Conservation (phyloP, 192 early-diverging fungal species). For the Nowakowskiella sp. region DNA sequence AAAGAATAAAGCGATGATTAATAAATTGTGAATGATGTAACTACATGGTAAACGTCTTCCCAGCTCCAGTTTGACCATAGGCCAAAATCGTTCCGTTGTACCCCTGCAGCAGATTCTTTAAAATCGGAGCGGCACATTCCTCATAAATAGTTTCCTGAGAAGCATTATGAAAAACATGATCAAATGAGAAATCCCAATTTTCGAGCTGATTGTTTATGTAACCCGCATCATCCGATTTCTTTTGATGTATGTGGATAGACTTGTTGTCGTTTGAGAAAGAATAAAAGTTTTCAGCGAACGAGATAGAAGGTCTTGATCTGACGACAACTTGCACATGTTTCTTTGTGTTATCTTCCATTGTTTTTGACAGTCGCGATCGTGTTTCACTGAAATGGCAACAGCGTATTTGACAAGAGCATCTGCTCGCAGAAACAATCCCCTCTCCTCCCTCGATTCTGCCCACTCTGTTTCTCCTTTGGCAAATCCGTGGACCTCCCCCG, state of each 20-base stretch:
- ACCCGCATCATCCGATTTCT: slow-evolving; percentile 47
- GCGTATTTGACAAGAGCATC: too few relatives aligned
- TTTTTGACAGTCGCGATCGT: too few relatives aligned
- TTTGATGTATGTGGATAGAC: slow-evolving; percentile 49
- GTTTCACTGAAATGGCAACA: too few relatives aligned
- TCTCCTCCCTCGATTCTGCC: too few relatives aligned
- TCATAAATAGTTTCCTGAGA: slow-evolving; percentile 55
- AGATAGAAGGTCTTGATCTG: slow-evolving; percentile 47
- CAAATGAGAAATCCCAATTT: slow-evolving; percentile 57
- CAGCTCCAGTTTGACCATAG: slow-evolving; percentile 52
- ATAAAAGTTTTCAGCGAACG: slow-evolving; percentile 41
- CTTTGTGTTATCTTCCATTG: too few relatives aligned
- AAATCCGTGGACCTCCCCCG: too few relatives aligned
- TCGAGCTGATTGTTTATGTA: slow-evolving; percentile 63
- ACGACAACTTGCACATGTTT: slow-evolving; percentile 59
- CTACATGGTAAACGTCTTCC: slow-evolving; percentile 58
- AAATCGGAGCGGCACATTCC: slow-evolving; percentile 44
- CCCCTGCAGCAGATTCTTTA: slow-evolving; percentile 47
- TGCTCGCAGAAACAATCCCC: too few relatives aligned
- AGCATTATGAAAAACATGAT: slow-evolving; percentile 52
- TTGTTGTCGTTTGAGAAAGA: too few relatives aligned
- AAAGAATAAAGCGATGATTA: neutral
- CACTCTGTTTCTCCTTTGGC: too few relatives aligned
- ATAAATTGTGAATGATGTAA: neutral
- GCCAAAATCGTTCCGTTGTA: slow-evolving; percentile 59